Base-by-base conservation (phyloP, 1,139 yeast genomes). In the Yamadazyma oceani region DNA sequence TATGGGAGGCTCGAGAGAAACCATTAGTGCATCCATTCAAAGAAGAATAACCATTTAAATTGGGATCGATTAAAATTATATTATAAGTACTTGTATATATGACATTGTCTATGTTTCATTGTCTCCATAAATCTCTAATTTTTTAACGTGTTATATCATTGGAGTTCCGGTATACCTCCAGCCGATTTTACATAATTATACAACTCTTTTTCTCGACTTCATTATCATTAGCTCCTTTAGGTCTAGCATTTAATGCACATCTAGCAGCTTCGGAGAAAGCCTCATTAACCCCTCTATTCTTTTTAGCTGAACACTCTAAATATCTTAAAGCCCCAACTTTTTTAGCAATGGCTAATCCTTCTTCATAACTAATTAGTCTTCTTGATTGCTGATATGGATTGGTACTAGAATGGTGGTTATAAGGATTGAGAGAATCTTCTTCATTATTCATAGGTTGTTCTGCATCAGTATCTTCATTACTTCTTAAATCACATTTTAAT, bases 191-290 rank as follows among this genome's bases (percentile, higher is more conserved):
- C 73, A 69, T 63, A 35, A 71, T 49, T 31, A 66, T 60, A 54
- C 77, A 71, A 32, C 66, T 53, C 52, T 67, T 69, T 48, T 62
- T 61, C 40, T 67, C 71, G 26, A 69, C 73, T 45, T 66, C 75
- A 46, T 66, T 65, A 38, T 76, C 80, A 45, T 69, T 67, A 32
- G 85, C 44, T 39, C 92, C 92, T 44, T 82, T 86, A 36, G 95
- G 88, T 55, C 82, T 86, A 12, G 96, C 96, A 48, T 87, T 84
- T 51, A 92, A 73, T 4, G 97, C 97, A 58, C 96, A 89, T 62
- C 97, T 79, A 8, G 97, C 96, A 33, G 97, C 97, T 62, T 90
- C 97, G 1, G 96, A 87, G 59, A 90, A 90, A 4, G 96, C 97
- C 63, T 90, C 97, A 55, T 92, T 89, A 21, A 90, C 97, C 48